These are phyloP conservation scores for Gillenia trifoliata DNA, from an alignment of 306 rosid genomes.

Conservation along the genomic window DNA sequence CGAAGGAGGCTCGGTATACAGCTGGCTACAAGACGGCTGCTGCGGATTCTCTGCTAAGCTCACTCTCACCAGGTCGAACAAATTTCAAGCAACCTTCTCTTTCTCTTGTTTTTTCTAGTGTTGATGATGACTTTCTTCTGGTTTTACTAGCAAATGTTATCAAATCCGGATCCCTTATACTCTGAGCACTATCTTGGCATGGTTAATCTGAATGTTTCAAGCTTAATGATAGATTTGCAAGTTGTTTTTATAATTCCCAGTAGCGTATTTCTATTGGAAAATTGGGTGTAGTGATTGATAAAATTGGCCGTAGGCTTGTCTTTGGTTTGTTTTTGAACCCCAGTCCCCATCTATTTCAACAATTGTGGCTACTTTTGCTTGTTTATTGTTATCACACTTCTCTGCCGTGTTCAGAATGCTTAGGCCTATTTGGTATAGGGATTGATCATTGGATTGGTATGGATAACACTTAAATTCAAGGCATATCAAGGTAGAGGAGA, in stretches of 20 bases:
- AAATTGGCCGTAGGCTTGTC: too few relatives aligned
- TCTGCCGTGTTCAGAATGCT: not conserved
- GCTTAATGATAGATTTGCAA: not conserved
- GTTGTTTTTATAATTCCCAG: not conserved
- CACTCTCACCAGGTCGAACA: constrained; percentile 49
- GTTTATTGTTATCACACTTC: not conserved
- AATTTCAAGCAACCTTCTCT: constrained; percentile 29
- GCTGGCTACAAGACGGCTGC: constrained; percentile 87
- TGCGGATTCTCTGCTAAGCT: constrained; percentile 94
- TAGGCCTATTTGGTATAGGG: not conserved
- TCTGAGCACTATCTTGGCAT: not conserved
- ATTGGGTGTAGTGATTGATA: too few relatives aligned
- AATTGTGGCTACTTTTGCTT: too few relatives aligned
- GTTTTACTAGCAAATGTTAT: not conserved
- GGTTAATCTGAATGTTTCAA: not conserved
- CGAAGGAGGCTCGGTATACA: constrained; percentile 81
- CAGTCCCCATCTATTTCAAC: too few relatives aligned
- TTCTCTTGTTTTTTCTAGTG: not conserved
- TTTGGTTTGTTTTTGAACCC: too few relatives aligned
- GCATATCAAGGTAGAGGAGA: not conserved
- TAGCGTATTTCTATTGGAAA: not conserved
- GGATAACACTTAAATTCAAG: not conserved
- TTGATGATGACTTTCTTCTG: not conserved
- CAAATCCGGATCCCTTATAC: not conserved
- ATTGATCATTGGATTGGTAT: too few relatives aligned